Evolutionary conservation across 306 rosid genomes (phyloP).

Genomic region (Castanopsis chinensis): DNA sequence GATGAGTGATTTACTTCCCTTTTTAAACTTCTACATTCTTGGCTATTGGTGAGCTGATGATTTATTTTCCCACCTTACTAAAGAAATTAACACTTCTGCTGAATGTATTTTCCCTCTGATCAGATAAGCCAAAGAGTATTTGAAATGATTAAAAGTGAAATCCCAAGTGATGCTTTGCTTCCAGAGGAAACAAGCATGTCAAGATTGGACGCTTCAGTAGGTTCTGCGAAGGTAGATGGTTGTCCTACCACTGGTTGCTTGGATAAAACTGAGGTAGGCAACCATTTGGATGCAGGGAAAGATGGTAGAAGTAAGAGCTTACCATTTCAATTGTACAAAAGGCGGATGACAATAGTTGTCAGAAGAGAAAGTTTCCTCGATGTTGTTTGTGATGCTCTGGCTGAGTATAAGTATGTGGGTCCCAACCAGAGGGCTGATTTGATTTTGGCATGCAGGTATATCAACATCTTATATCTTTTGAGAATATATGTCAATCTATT

Average conservation of each 20-base stretch:
- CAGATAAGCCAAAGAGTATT: conserved; percentile 92
- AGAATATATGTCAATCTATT: conserved; percentile 5
- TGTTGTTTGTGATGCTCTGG: conserved; percentile 73
- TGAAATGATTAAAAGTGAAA: conserved; percentile 53
- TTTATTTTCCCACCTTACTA: neutral
- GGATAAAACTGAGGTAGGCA: conserved; percentile 30
- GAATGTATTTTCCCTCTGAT: conserved; percentile 22
- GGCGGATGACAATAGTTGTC: conserved; percentile 66
- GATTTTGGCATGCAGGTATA: conserved; percentile 83
- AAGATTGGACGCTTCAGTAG: conserved; percentile 25
- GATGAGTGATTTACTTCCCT: neutral
- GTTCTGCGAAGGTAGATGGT: conserved; percentile 30
- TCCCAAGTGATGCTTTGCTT: conserved; percentile 35
- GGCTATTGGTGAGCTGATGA: neutral
- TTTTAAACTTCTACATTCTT: neutral
- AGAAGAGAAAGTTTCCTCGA: conserved; percentile 62
- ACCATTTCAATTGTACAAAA: conserved; percentile 86
- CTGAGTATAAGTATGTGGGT: conserved; percentile 89
- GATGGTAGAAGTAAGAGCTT: conserved; percentile 42
- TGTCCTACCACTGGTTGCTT: conserved; percentile 1
- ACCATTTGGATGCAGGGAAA: conserved; percentile 30
- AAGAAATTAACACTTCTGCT: neutral
- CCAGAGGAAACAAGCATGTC: conserved; percentile 37
- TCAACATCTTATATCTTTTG: conserved; percentile 16
- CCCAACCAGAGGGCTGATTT: conserved; percentile 89